These are phyloP conservation scores for Ogataea sp. DNA, from an alignment of 805 yeast species.

Conservation along the genomic window DNA sequence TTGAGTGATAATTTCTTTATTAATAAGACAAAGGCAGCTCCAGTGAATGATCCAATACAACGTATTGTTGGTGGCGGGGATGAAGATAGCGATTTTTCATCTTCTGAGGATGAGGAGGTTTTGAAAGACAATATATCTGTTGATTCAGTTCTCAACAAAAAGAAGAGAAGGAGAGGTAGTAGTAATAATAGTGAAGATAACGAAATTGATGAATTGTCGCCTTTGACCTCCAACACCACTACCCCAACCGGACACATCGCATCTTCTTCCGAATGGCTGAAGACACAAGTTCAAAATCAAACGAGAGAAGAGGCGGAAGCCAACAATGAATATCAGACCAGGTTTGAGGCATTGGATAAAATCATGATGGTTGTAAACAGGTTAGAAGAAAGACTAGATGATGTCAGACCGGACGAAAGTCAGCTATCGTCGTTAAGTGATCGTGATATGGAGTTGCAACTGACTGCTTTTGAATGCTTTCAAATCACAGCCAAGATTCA, in stretches of 20 bases:
- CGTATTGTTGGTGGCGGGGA: too few species aligned
- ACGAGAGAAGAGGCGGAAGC: conserved; percentile 1
- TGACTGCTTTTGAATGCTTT: conserved; percentile 64
- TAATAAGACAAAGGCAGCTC: too few species aligned
- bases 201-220: neutral
- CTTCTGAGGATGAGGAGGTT: conserved; percentile 3
- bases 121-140: neutral
- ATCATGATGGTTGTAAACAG: conserved; percentile 27
- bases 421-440: conserved; percentile 31
- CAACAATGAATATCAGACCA: conserved; percentile 7
- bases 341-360: conserved; percentile 26
- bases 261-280: conserved; percentile 10
- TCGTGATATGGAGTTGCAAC: conserved; percentile 54
- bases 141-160: neutral
- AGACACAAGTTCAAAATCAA: conserved; percentile 10
- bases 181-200: neutral
- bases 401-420: conserved; percentile 42
- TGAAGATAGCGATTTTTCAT: neutral
- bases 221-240: conserved; percentile 13
- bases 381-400: conserved; percentile 41
- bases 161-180: neutral
- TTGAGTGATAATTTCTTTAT: conserved; percentile 8
- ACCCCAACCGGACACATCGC: conserved; percentile 8
- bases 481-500: conserved; percentile 64
- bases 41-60: too few species aligned